A percentile compares a stretch with the other conserved stretches of the same genome.
These are phyloP conservation scores for Eucalyptus regnans DNA, from an alignment of 345 rosid genomes.

Conservation along the genomic window DNA sequence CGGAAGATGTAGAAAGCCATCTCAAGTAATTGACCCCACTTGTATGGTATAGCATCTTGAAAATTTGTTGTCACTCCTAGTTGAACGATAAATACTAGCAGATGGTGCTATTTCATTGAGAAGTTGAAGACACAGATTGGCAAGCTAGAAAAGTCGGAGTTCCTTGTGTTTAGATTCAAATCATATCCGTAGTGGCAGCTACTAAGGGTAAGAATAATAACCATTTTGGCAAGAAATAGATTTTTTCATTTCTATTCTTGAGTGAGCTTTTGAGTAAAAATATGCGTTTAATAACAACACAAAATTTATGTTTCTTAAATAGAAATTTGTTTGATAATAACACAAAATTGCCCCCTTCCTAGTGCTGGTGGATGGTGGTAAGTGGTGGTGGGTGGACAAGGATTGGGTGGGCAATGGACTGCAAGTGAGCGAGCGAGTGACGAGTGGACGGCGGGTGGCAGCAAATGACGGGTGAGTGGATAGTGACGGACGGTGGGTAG, in stretches of 20 bases:
- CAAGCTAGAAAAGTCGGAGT: no score
- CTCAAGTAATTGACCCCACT: no score
- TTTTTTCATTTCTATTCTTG: accelerated
- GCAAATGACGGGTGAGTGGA: accelerated
- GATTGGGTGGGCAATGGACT: accelerated
- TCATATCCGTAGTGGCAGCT: no score
- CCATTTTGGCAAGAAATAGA: no score
- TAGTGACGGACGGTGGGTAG: accelerated
- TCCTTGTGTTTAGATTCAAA: no score
- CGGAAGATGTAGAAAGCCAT: no score
- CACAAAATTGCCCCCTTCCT: accelerated
- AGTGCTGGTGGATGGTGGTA: accelerated
- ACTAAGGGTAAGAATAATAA: accelerated
- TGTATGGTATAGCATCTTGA: accelerated
- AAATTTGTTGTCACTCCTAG: no score
- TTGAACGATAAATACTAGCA: no score
- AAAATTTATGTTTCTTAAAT: accelerated
- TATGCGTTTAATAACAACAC: accelerated
- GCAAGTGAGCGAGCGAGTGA: accelerated
- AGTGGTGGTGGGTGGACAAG: accelerated
- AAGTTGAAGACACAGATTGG: no score
- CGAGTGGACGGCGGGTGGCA: accelerated
- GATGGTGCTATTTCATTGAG: no score
- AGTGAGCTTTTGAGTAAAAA: no score
- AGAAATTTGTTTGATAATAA: no score